Percentiles rank a stretch among this genome's conserved stretches.
phyloP scores from a whole-genome alignment of 257 asterid species.

The Solanum commersonii region DNA sequence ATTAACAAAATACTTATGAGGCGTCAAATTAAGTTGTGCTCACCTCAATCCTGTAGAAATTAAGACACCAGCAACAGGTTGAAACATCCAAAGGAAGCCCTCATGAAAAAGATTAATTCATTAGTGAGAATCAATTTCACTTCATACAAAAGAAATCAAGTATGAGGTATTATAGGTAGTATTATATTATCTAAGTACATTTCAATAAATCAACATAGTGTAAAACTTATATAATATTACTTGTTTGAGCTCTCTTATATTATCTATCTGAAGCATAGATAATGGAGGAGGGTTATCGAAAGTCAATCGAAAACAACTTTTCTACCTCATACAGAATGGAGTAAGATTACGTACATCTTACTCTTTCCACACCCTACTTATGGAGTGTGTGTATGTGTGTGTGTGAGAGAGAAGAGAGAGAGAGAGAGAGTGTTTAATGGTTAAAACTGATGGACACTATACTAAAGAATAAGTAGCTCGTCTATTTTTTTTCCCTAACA shows the following conservation, averaged over 20 bases:
- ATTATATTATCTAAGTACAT: neutral
- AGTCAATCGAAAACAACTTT: too few relatives aligned
- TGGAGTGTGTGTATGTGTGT: too few relatives aligned
- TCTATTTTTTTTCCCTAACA: too few relatives aligned
- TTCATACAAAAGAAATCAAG: neutral
- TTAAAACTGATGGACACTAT: too few relatives aligned
- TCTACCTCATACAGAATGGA: neutral
- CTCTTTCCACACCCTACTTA: too few relatives aligned
- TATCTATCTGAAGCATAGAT: neutral
- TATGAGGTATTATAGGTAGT: too few relatives aligned
- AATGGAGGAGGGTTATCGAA: neutral
- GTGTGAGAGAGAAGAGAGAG: too few relatives aligned
- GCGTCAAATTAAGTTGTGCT: neutral
- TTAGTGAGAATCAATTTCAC: neutral
- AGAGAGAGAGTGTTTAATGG: too few relatives aligned
- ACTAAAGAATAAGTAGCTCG: too few relatives aligned
- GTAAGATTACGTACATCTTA: too few relatives aligned
- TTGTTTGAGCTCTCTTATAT: neutral
- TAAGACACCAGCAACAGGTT: neutral
- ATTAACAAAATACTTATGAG: neutral
- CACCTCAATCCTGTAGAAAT: neutral
- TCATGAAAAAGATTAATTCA: neutral
- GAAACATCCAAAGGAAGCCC: neutral
- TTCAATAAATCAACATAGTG: neutral
- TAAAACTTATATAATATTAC: neutral